Percentiles rank a stretch among this genome's conserved stretches.
These are phyloP conservation scores for Kazachstania viticola DNA, from an alignment of 805 yeast species.

Conservation along the genomic window DNA sequence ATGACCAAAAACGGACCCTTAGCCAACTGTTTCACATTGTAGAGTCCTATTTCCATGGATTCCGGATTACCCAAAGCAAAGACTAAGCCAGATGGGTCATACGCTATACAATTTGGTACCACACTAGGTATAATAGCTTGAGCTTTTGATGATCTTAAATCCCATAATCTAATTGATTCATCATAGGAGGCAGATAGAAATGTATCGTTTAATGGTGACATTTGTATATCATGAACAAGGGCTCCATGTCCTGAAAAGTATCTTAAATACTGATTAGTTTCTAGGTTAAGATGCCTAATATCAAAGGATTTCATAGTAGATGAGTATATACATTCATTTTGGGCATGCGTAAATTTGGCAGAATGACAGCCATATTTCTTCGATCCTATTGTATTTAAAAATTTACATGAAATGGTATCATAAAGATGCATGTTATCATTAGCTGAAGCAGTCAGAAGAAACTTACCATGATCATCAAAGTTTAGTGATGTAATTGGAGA, in stretches of 20 bases:
- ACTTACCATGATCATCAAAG: conserved; percentile 78
- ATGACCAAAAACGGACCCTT: conserved; percentile 43
- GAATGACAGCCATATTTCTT: conserved; percentile 89
- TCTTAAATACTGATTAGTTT: conserved; percentile 67
- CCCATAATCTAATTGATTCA: conserved; percentile 81
- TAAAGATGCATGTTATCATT: conserved; percentile 79
- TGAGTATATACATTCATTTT: conserved; percentile 64
- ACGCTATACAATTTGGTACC: conserved; percentile 47
- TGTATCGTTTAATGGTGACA: conserved; percentile 56
- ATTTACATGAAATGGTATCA: conserved; percentile 61
- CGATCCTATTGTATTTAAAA: conserved; percentile 56
- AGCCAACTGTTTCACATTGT: conserved; percentile 48
- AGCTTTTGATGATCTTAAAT: conserved; percentile 53
- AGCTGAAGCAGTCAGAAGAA: conserved; percentile 60
- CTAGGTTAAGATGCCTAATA: conserved; percentile 63
- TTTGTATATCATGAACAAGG: conserved; percentile 59
- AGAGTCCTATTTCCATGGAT: conserved; percentile 39
- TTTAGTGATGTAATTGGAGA: conserved; percentile 59
- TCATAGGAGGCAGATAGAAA: conserved; percentile 64
- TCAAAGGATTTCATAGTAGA: conserved; percentile 72
- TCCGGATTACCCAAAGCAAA: conserved; percentile 53
- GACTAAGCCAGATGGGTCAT: conserved; percentile 77
- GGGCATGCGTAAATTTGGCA: conserved; percentile 72
- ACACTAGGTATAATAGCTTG: conserved; percentile 50
- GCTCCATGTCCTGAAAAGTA: conserved; percentile 84